phyloP scores from a whole-genome alignment of 345 rosid species.

The Murraya koenigii region DNA sequence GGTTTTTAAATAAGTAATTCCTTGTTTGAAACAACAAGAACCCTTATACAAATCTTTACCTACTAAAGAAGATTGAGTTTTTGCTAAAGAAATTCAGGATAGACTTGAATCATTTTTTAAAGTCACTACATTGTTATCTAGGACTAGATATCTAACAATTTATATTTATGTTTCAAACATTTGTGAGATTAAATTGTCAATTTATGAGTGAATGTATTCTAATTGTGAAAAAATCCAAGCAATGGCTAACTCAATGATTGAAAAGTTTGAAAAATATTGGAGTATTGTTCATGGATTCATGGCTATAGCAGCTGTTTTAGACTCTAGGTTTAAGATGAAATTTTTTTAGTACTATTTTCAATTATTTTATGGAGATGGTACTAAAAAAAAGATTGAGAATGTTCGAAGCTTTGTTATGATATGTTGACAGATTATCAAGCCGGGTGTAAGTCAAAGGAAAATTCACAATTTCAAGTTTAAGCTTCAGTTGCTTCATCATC shows the following conservation, averaged over 20 bases:
- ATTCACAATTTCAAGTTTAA: background rate
- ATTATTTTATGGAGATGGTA: background rate
- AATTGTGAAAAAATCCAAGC: background rate
- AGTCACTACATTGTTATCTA: background rate
- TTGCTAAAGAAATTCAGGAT: background rate
- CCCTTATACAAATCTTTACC: background rate
- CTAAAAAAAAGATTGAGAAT: background rate
- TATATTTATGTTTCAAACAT: constrained; percentile 7
- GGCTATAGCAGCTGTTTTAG: background rate
- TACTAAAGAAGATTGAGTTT: background rate
- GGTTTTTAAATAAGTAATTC: background rate
- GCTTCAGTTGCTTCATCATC: too few species aligned
- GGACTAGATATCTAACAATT: background rate
- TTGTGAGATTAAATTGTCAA: background rate
- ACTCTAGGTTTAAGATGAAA: background rate
- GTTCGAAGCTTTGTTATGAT: background rate
- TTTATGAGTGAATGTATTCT: background rate
- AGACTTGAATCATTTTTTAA: background rate
- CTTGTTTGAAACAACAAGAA: background rate
- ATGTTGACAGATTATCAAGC: background rate
- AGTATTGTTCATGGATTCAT: background rate
- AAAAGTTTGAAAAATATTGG: constrained; percentile 19
- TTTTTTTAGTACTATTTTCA: too few species aligned
- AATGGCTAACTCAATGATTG: background rate
- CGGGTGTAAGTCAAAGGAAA: too few species aligned